Evolutionary conservation across 352 stramenopile species (phyloP).

Genomic region (Lagenidium giganteum): DNA sequence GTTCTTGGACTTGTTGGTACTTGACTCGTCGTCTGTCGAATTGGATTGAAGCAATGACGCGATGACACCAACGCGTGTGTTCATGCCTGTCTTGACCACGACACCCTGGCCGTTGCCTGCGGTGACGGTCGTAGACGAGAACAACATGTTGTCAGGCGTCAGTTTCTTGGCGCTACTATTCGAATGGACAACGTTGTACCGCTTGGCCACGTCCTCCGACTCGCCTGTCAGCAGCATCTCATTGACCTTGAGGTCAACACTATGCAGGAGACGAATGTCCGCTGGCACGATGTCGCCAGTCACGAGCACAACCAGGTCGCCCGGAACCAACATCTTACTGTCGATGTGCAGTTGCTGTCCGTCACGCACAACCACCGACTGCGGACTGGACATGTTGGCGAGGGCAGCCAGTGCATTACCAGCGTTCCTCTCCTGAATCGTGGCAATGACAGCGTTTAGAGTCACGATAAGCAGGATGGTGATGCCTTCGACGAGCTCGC

Average conservation of each 20-base stretch:
- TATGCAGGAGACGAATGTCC: constrained; percentile 89
- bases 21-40: neutral
- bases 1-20: constrained; percentile 40
- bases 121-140: constrained; percentile 87
- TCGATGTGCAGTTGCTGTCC: constrained; percentile 52
- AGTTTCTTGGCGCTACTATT: constrained; percentile 34
- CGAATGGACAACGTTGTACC: constrained; percentile 34
- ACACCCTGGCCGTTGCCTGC: constrained; percentile 65
- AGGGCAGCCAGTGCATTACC: constrained; percentile 59
- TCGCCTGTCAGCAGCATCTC: constrained; percentile 95
- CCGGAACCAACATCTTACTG: constrained; percentile 64
- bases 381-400: constrained; percentile 53
- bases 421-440: constrained; percentile 55
- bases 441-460: constrained; percentile 61
- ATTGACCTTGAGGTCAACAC: constrained; percentile 85
- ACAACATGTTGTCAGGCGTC: constrained; percentile 89
- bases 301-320: constrained; percentile 83
- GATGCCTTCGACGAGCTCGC: constrained; percentile 66
- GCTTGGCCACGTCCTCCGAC: constrained; percentile 75
- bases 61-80: constrained; percentile 66
- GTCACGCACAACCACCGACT: constrained; percentile 62
- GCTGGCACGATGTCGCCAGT: constrained; percentile 92
- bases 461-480: constrained; percentile 62
- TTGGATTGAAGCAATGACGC: constrained; percentile 53
- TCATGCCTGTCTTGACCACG: constrained; percentile 73